A percentile compares a stretch with the other conserved stretches of the same genome.
Conservation (phyloP, 2,329 filamentous ascomycete genomes). For the Fusarium buharicum region DNA sequence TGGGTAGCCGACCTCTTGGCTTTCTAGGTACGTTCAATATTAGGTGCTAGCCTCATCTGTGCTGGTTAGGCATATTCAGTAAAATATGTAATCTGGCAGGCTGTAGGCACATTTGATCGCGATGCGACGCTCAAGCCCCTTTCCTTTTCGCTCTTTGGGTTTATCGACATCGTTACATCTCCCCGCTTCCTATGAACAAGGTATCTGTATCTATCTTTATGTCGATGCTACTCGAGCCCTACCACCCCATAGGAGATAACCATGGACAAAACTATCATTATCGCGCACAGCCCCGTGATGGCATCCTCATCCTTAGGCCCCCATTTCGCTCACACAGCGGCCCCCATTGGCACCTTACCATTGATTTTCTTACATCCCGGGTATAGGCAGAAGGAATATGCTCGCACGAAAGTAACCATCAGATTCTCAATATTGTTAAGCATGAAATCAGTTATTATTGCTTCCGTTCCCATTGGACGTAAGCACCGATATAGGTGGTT, state of each 20-base stretch:
- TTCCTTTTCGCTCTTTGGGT: neutral
- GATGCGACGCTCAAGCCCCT: slow-evolving; percentile 11
- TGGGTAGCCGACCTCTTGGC: neutral
- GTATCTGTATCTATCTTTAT: slow-evolving; percentile 5
- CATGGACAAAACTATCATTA: slow-evolving; percentile 23
- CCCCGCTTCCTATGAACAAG: slow-evolving; percentile 22
- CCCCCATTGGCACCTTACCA: slow-evolving; percentile 26
- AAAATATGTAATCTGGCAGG: neutral
- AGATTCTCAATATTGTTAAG: slow-evolving; percentile 19
- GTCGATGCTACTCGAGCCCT: slow-evolving; percentile 24
- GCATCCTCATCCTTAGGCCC: slow-evolving; percentile 16
- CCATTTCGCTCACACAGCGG: slow-evolving; percentile 29
- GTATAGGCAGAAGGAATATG: slow-evolving; percentile 24
- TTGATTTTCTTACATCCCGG: slow-evolving; percentile 11
- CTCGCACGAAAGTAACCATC: slow-evolving; percentile 34
- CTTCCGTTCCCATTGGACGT: slow-evolving; percentile 20
- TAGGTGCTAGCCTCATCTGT: neutral
- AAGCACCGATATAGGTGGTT: slow-evolving; percentile 18
- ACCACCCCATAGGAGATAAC: slow-evolving; percentile 7
- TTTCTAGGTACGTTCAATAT: neutral
- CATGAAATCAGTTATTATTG: slow-evolving; percentile 9
- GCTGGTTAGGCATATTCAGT: neutral
- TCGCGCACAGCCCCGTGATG: slow-evolving; percentile 35
- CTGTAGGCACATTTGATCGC: neutral
- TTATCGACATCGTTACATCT: slow-evolving; percentile 12